Evolutionary conservation across 495 filamentous ascomycete species (phyloP).

Genomic region (Neurospora terricola): DNA sequence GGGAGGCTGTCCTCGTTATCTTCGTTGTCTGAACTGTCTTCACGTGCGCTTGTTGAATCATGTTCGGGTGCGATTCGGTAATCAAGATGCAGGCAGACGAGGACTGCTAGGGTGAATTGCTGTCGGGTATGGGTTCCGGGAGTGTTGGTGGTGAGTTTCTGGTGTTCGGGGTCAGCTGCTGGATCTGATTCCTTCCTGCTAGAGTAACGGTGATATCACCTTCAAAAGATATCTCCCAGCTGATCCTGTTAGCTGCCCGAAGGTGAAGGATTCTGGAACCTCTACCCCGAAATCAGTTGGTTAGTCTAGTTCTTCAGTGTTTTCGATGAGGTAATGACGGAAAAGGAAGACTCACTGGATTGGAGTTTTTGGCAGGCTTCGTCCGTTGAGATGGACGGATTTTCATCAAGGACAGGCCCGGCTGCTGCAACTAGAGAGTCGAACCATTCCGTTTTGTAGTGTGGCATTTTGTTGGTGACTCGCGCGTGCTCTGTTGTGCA

Average conservation of each 20-base stretch:
- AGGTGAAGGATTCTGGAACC: slow-evolving; percentile 5
- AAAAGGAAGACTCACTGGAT: not conserved
- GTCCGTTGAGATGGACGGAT: not conserved
- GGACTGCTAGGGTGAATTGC: slow-evolving; percentile 3
- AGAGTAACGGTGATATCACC: not conserved
- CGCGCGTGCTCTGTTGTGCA: not conserved
- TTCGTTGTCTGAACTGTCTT: not conserved
- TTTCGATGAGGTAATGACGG: not conserved
- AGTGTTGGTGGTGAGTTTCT: not conserved
- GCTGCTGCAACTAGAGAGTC: not conserved
- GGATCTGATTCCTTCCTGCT: not conserved
- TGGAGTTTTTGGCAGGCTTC: not conserved
- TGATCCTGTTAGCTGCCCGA: not conserved
- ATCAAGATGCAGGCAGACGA: slow-evolving; percentile 4
- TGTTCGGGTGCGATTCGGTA: not conserved
- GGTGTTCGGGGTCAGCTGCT: not conserved
- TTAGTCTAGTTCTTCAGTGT: not conserved
- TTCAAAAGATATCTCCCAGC: not conserved
- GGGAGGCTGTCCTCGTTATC: not conserved
- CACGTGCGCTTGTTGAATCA: not conserved
- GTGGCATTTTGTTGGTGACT: not conserved
- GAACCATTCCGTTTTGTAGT: slow-evolving; percentile 6
- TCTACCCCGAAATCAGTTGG: not conserved
- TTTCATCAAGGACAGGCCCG: not conserved
- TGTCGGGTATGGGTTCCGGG: not conserved